These are phyloP conservation scores for Cucumis cinereus DNA, from an alignment of 306 rosid species.

Conservation along the genomic window DNA sequence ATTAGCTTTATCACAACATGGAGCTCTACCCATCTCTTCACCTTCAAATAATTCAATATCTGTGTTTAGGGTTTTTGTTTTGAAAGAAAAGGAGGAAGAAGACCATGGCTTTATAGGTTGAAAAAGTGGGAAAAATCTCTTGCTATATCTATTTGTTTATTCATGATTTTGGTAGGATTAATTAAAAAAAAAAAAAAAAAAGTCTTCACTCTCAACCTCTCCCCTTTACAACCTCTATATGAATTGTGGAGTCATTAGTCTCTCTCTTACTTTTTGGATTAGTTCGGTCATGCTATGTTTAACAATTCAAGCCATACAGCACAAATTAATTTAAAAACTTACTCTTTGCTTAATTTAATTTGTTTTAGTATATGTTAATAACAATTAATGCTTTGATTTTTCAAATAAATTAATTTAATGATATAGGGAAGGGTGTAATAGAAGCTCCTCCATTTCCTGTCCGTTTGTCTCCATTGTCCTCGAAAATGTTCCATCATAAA, in stretches of 20 bases:
- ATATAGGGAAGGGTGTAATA: background rate
- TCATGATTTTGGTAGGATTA: slow-evolving; percentile 22
- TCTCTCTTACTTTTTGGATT: slow-evolving; percentile 60
- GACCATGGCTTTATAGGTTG: slow-evolving; percentile 55
- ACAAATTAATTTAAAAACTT: slow-evolving; percentile 16
- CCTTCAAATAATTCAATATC: background rate
- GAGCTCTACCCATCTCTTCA: slow-evolving; percentile 82
- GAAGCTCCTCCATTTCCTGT: slow-evolving; percentile 41
- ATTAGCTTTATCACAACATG: slow-evolving; percentile 91
- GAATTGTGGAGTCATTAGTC: slow-evolving; percentile 23
- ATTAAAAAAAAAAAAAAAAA: slow-evolving; percentile 16
- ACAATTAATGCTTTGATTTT: background rate
- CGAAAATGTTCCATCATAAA: slow-evolving; percentile 37
- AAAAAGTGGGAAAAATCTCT: slow-evolving; percentile 21
- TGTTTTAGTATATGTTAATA: background rate
- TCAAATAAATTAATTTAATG: slow-evolving; percentile 13
- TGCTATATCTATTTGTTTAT: slow-evolving; percentile 28
- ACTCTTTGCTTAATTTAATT: background rate
- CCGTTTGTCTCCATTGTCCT: slow-evolving; percentile 53
- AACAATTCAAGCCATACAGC: slow-evolving; percentile 57
- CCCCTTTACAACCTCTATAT: slow-evolving; percentile 5
- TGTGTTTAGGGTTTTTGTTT: slow-evolving; percentile 30
- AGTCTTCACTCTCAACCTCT: slow-evolving; percentile 11
- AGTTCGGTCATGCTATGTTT: slow-evolving; percentile 39
- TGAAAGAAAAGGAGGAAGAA: slow-evolving; percentile 31